Evolutionary conservation across 371 early-diverging fungal genomes (phyloP).

Genomic region (Mortierella sp.): DNA sequence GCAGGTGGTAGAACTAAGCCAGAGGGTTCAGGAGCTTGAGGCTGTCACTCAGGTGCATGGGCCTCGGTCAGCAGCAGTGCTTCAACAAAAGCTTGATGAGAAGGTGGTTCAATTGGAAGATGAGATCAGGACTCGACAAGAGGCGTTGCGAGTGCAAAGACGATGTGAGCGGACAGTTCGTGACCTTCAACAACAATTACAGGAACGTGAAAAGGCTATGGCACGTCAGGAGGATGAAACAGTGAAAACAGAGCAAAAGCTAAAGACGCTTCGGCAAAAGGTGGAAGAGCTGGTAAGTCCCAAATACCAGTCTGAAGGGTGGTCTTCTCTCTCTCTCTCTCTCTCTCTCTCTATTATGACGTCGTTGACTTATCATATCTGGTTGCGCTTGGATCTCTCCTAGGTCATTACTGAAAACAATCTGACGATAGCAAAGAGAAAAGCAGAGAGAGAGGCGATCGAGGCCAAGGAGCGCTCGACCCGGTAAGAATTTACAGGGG

Average conservation of each 20-base stretch:
- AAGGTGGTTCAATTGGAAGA: slow-evolving; percentile 69
- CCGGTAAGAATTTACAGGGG: slow-evolving; percentile 32
- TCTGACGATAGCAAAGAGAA: slow-evolving; percentile 76
- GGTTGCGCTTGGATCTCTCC: not conserved
- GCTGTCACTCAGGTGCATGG: slow-evolving; percentile 60
- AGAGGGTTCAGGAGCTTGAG: slow-evolving; percentile 81
- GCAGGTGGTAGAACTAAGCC: slow-evolving; percentile 77
- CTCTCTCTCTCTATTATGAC: not conserved
- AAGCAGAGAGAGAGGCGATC: slow-evolving; percentile 78
- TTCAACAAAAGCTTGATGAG: slow-evolving; percentile 76
- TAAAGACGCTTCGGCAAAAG: slow-evolving; percentile 71
- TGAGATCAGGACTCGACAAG: slow-evolving; percentile 71
- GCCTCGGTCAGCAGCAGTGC: slow-evolving; percentile 61
- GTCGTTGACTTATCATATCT: not conserved
- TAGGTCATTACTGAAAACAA: slow-evolving; percentile 74
- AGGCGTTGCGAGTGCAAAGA: slow-evolving; percentile 64
- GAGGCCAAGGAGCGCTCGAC: slow-evolving; percentile 64
- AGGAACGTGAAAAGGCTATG: slow-evolving; percentile 80
- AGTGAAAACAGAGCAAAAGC: slow-evolving; percentile 73
- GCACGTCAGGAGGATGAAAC: slow-evolving; percentile 74
- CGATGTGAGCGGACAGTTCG: slow-evolving; percentile 81
- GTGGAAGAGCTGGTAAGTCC: slow-evolving; percentile 76
- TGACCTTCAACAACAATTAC: slow-evolving; percentile 85
- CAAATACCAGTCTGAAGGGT: not conserved
- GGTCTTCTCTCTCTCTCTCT: not conserved